Base-by-base conservation (phyloP, 257 asterid genomes). In the Ligustrum vulgare region DNA sequence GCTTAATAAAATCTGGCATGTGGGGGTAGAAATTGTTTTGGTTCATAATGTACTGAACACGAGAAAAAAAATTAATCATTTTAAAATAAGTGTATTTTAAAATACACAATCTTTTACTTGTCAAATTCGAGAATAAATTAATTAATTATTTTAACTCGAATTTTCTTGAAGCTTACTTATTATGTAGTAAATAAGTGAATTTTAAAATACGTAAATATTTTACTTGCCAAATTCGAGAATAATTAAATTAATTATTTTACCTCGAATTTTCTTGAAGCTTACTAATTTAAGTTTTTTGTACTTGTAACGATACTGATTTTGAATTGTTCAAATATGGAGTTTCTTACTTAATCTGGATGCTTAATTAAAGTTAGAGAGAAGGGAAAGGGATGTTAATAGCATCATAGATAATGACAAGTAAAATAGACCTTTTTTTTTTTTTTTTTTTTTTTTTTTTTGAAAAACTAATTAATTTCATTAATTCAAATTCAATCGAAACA, bases 1-100 rank as follows among this genome's bases (percentile, higher is more conserved):
- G 10, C 51, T 35, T 23, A 22, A 71, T 63, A 74, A 74, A 78
- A 74, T 81, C 80, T 70, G 37, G 34, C 31, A 9, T 64, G n/a
- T 72, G 65, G 72, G 81, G 79, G 71, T 75, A 33, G 33, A 58
- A 56, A 54, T 39, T 11, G 35, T 75, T 41, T 34, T 22, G 5
- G 56, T 25, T 15, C 22, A 39, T 39, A 28, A 28, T 39, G 45
- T 39, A 9, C 10, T 8, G 2, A 39, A 39, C 2, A 9, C 0
- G 12, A 0, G 31, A 28, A 1, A 28, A 28, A 28, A 28, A 28
- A 28, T 28, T 28, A 28, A 28, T 28, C 31, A 28, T 28, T 28
- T 28, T 28, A 28, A 28, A 28, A 43, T 43, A 3, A 39, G 13
- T 39, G 2, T 1, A 9, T 39, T 39, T 11, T 10, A 39, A 39